Conservation (phyloP, 2,329 filamentous ascomycete genomes). For the Penicillium concentricum region DNA sequence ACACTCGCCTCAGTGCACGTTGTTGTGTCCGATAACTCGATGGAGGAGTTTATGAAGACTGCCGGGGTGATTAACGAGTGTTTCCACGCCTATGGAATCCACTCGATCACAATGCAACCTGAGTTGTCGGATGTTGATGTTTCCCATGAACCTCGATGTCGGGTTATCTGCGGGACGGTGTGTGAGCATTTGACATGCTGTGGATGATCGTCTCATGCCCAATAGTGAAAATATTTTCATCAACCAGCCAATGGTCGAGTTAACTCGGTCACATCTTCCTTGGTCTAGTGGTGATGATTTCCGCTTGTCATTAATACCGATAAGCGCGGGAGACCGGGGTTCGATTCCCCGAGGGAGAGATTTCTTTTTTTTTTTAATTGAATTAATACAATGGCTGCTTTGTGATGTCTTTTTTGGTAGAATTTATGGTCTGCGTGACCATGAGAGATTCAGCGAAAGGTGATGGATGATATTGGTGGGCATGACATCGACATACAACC, state of each 20-base stretch:
- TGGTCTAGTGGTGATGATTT: slow-evolving; percentile 45
- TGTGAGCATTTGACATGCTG: slow-evolving; percentile 57
- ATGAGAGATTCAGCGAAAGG: too few species aligned
- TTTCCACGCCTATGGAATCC: slow-evolving; percentile 70
- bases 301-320: slow-evolving; percentile 37
- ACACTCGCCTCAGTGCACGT: slow-evolving; percentile 69
- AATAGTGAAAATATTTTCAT: too few species aligned
- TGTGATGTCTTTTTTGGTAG: too few species aligned
- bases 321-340: slow-evolving; percentile 41
- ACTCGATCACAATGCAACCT: slow-evolving; percentile 69
- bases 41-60: slow-evolving; percentile 59
- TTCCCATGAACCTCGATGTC: slow-evolving; percentile 40
- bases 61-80: slow-evolving; percentile 66
- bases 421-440: too few species aligned
- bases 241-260: slow-evolving; percentile 27
- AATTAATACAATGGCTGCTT: too few species aligned
- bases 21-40: slow-evolving; percentile 57
- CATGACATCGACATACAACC: too few species aligned
- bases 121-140: slow-evolving; percentile 45
- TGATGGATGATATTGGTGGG: too few species aligned
- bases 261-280: slow-evolving; percentile 27
- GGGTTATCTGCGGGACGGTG: slow-evolving; percentile 52
- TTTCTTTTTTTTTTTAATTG: slow-evolving; percentile 22
- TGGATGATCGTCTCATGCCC: slow-evolving; percentile 21
- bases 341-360: slow-evolving; percentile 40